Conservation (phyloP, 495 filamentous ascomycete species). For the Lepidopterella palustris region DNA sequence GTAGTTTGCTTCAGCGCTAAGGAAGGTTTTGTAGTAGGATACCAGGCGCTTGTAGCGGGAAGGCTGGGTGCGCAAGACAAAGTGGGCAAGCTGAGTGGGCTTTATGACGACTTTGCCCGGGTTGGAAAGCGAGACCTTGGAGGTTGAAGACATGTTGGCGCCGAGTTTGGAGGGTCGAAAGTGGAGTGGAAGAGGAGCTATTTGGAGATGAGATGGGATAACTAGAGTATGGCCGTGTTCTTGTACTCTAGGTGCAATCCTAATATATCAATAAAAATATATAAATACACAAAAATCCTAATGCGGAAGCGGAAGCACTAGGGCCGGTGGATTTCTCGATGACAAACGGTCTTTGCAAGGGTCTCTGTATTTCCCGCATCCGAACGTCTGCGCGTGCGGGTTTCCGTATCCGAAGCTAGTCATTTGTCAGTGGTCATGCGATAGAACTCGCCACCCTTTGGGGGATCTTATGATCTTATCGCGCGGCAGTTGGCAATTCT, state of each 20-base stretch:
- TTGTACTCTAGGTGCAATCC: background rate
- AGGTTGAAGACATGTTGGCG: background rate
- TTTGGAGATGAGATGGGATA: background rate
- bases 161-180: background rate
- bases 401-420: too few species aligned
- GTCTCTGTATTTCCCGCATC: too few species aligned
- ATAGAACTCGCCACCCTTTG: too few species aligned
- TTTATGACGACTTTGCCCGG: background rate
- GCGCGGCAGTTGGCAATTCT: too few species aligned
- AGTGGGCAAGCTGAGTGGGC: background rate
- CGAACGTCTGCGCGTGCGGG: too few species aligned
- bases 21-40: conserved; percentile 9
- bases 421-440: too few species aligned
- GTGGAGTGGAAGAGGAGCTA: background rate
- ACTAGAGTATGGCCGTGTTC: background rate
- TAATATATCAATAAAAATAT: background rate
- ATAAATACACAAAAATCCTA: background rate
- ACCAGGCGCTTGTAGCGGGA: background rate
- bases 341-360: too few species aligned
- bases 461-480: too few species aligned
- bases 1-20: background rate
- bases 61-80: background rate
- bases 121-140: background rate
- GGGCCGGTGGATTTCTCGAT: too few species aligned
- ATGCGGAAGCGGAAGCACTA: background rate